Percentiles rank a stretch among this genome's conserved stretches.
These are phyloP conservation scores for Sporopachydermia cereana DNA, from an alignment of 1,139 yeast species.

Conservation along the genomic window DNA sequence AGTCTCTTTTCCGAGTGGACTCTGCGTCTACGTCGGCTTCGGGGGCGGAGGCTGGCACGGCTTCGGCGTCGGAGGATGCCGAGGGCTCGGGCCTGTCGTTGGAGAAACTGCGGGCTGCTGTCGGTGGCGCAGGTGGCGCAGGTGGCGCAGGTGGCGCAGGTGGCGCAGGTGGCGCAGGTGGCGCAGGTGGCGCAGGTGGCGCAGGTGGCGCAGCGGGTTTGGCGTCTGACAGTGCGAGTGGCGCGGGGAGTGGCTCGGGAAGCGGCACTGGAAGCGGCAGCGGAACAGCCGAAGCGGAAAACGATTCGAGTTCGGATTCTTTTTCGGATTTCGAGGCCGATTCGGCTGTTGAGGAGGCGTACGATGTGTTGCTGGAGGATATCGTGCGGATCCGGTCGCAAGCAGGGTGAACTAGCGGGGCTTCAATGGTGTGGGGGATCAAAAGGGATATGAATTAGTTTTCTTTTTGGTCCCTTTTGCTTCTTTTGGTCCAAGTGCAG, in stretches of 20 bases:
- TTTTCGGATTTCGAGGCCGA: conserved; percentile 3
- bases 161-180: conserved; percentile 15
- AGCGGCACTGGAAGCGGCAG: background rate
- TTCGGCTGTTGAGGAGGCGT: conserved; percentile 45
- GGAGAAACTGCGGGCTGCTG: conserved; percentile 10
- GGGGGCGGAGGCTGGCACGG: conserved; percentile 9
- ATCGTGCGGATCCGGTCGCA: background rate
- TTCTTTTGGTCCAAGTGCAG: too few relatives aligned
- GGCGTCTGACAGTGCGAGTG: conserved; percentile 28
- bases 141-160: conserved; percentile 16
- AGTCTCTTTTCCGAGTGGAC: conserved; percentile 27
- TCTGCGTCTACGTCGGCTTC: conserved; percentile 2
- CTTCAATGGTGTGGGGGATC: too few relatives aligned
- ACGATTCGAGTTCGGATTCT: background rate
- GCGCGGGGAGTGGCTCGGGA: background rate
- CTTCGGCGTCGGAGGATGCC: background rate
- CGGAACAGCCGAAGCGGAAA: background rate
- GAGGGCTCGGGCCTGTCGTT: background rate
- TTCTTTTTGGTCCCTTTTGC: too few relatives aligned
- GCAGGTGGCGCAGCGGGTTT: conserved; percentile 41
- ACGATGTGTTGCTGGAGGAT: conserved; percentile 57
- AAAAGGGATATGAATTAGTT: too few relatives aligned
- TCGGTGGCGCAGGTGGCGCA: conserved; percentile 14
- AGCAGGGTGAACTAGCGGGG: too few relatives aligned
- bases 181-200: conserved; percentile 21